Evolutionary conservation across 805 yeast genomes (phyloP), one percentile per base, ranked within the genome.

Genomic region (Metschnikowia colocasiae): DNA sequence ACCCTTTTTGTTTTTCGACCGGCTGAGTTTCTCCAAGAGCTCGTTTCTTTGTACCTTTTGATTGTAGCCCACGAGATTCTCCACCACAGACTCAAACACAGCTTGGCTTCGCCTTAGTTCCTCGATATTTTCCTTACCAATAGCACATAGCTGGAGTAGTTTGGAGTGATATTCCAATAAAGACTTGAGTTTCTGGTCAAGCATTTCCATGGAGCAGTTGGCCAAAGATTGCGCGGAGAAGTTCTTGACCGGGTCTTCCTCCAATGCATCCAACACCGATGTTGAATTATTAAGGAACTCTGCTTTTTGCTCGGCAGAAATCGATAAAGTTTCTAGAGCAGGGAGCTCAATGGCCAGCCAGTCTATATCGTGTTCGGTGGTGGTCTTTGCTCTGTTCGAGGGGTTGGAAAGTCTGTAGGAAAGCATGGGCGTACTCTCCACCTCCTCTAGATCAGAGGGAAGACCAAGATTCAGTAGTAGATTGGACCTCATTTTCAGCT

Each of bases 21-120:
- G 57, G 35, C 62, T 61, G 53, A 71, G 59, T 46, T 62, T 61
- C 45, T 59, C 71, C 40, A 68, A 50, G 22, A 72, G 58, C 50
- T 71, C 75, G 35, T 71, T 69, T 43, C 92, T 73, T 56, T 86
- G 78, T 43, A 85, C 57, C 57, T 87, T 80, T 63, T 94, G 97
- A 6, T 96, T 86, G 61, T 91, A 90, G 6, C 96, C 97, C 13
- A 91, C 87, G 56, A 91, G 69, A 57, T 88, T 90, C 60, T 89
- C 96, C 35, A 94, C 90, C 55, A 94, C 95, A 2, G 84, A 76
- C 56, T 92, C 96, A 60, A 84, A 90, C 13, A 91, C 80, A 29
- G 77, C 78, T 57, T 87, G 85, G 62, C 90, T 95, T 36, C 73
- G 76, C 47, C 69, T 69, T 16, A 83, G 65, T 7, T 75, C 80